phyloP scores from a whole-genome alignment of 1,284 basidiomycete genomes.

The Stereum hirsutum region DNA sequence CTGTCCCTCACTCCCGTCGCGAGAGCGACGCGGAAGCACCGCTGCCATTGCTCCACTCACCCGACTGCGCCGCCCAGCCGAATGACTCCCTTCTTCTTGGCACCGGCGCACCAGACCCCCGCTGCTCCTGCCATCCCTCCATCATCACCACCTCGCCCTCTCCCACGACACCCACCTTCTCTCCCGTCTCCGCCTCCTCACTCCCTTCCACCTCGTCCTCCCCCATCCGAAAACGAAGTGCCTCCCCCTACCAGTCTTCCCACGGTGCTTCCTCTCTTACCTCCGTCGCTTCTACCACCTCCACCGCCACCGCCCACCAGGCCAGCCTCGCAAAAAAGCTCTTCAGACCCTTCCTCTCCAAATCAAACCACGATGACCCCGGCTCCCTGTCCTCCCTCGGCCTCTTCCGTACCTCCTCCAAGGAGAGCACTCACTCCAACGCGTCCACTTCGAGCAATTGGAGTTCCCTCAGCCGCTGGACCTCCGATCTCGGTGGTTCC shows the following conservation, averaged over 20 bases:
- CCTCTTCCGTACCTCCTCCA: constrained; percentile 22
- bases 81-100: constrained; percentile 8
- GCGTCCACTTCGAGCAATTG: too few relatives aligned
- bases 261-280: not conserved
- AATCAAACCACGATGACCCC: constrained; percentile 2
- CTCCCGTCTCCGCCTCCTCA: constrained; percentile 4
- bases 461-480: constrained; percentile 9
- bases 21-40: not conserved
- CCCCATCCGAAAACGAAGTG: not conserved
- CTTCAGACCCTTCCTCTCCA: constrained; percentile 14
- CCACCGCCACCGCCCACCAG: constrained; percentile 6
- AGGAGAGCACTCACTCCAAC: constrained; percentile 12
- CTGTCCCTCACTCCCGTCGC: not conserved
- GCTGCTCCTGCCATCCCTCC: constrained; percentile 7
- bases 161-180: constrained; percentile 11
- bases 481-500: constrained; percentile 1
- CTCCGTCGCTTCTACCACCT: not conserved
- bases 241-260: constrained; percentile 6
- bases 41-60: constrained; percentile 1
- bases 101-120: constrained; percentile 6
- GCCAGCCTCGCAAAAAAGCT: constrained; percentile 18
- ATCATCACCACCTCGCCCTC: constrained; percentile 6
- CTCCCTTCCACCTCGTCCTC: constrained; percentile 13
- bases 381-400: constrained; percentile 16
- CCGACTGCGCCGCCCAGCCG: not conserved